A percentile compares a stretch with the other conserved stretches of the same genome.
Conservation (phyloP, 1,139 yeast species). For the Suhomyces terraborum region DNA sequence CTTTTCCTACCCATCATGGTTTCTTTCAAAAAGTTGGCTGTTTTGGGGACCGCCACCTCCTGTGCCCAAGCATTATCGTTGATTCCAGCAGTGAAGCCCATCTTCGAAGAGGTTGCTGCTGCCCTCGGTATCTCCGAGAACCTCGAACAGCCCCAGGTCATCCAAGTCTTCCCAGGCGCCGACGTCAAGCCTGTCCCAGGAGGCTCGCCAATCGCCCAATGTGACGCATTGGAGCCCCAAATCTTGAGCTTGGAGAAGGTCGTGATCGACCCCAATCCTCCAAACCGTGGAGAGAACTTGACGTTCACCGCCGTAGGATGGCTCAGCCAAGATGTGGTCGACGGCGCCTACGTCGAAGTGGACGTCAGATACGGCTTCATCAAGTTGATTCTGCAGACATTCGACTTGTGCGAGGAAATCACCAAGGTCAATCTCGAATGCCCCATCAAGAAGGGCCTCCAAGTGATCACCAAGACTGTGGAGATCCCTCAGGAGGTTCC, state of each 20-base stretch:
- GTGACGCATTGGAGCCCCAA: conserved; percentile 69
- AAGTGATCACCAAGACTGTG: conserved; percentile 66
- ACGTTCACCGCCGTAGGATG: conserved; percentile 76
- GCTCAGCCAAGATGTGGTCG: conserved; percentile 56
- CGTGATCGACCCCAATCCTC: conserved; percentile 80
- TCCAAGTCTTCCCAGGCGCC: conserved; percentile 22
- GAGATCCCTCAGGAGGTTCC: conserved; percentile 93
- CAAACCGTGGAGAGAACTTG: conserved; percentile 74
- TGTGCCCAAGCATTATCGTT: conserved; percentile 28
- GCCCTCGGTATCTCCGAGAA: conserved; percentile 19
- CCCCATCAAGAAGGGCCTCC: conserved; percentile 73
- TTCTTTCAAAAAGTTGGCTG: conserved; percentile 26
- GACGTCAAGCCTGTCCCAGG: conserved; percentile 81
- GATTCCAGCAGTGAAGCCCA: conserved; percentile 22
- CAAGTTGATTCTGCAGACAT: conserved; percentile 78
- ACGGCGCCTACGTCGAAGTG: conserved; percentile 90
- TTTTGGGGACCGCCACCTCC: conserved; percentile 16
- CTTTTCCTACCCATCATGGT: conserved; percentile 35
- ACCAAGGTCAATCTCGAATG: conserved; percentile 80
- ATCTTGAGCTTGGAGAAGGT: conserved; percentile 62
- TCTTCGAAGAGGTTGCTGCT: conserved; percentile 23
- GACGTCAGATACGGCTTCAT: conserved; percentile 93
- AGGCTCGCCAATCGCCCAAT: conserved; percentile 76
- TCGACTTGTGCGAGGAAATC: conserved; percentile 87
- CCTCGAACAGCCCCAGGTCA: conserved; percentile 14